Conservation (phyloP, 1,284 basidiomycete species). For the Ustilago xerochloae region DNA sequence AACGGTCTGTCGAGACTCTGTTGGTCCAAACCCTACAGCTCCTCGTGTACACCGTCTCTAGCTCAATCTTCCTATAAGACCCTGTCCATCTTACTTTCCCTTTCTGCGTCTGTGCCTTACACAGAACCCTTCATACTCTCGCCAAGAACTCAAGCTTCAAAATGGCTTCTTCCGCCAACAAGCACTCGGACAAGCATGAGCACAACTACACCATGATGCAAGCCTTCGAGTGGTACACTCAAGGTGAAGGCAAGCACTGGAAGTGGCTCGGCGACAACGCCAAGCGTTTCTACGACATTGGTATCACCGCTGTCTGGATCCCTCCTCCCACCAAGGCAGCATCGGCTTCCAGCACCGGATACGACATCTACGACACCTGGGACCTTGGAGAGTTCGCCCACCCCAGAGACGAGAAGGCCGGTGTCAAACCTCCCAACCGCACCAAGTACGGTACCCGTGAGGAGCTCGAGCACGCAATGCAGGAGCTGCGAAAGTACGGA, state of each 20-base stretch:
- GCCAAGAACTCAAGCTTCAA: slow-evolving; percentile 8
- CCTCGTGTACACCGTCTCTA: too few relatives aligned
- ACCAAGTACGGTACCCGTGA: slow-evolving; percentile 94
- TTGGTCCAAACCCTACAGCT: not conserved
- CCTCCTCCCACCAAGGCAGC: slow-evolving; percentile 69
- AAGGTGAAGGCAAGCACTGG: slow-evolving; percentile 77
- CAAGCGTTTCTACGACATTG: slow-evolving; percentile 78
- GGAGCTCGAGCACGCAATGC: slow-evolving; percentile 79
- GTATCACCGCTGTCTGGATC: slow-evolving; percentile 82
- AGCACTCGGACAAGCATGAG: slow-evolving; percentile 49
- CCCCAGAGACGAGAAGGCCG: slow-evolving; percentile 78
- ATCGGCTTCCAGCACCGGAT: slow-evolving; percentile 69
- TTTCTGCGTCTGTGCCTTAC: not conserved
- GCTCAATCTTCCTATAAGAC: not conserved
- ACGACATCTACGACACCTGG: slow-evolving; percentile 67
- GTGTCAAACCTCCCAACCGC: slow-evolving; percentile 66
- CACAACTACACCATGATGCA: slow-evolving; percentile 59
- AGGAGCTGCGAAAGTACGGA: slow-evolving; percentile 69
- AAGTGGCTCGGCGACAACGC: slow-evolving; percentile 80
- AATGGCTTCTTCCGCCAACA: slow-evolving; percentile 54
- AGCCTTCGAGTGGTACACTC: slow-evolving; percentile 68
- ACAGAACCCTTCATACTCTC: not conserved
- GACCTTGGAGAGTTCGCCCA: slow-evolving; percentile 81
- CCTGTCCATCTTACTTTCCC: not conserved
- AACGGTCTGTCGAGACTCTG: not conserved